A percentile compares a stretch with the other conserved stretches of the same genome.
phyloP scores from a whole-genome alignment of 2,329 filamentous ascomycete species.

The Aspergillus sp. region DNA sequence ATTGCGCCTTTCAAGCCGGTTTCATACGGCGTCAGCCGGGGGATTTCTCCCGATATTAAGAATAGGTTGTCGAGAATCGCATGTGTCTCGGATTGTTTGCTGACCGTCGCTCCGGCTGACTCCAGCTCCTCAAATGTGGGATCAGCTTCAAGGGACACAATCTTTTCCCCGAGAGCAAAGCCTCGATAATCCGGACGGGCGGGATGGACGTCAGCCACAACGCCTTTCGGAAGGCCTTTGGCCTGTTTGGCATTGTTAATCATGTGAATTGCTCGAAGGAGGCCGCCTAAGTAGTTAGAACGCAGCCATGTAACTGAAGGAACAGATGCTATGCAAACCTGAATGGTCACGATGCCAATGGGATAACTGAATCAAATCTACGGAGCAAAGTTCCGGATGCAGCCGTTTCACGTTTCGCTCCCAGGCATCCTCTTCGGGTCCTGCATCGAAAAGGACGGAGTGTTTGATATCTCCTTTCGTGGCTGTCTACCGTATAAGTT shows the following conservation, averaged over 20 bases:
- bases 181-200: slow-evolving; percentile 44
- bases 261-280: slow-evolving; percentile 41
- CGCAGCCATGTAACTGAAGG: neutral
- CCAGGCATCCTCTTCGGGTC: slow-evolving; percentile 45
- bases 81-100: slow-evolving; percentile 33
- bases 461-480: slow-evolving; percentile 37
- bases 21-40: slow-evolving; percentile 43
- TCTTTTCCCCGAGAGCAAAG: slow-evolving; percentile 30
- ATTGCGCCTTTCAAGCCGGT: slow-evolving; percentile 39
- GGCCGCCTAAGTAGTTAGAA: slow-evolving; percentile 29
- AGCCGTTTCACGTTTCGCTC: slow-evolving; percentile 41
- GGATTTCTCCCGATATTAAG: slow-evolving; percentile 46
- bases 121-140: slow-evolving; percentile 43
- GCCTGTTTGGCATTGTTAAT: slow-evolving; percentile 35
- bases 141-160: slow-evolving; percentile 45
- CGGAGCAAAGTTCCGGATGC: slow-evolving; percentile 30
- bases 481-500: slow-evolving; percentile 31
- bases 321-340: slow-evolving; percentile 22
- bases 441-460: slow-evolving; percentile 45
- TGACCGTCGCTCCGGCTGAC: slow-evolving; percentile 32
- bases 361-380: slow-evolving; percentile 43
- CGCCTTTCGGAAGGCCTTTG: slow-evolving; percentile 10
- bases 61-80: slow-evolving; percentile 43
- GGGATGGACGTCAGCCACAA: slow-evolving; percentile 45
- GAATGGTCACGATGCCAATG: slow-evolving; percentile 51